Evolutionary conservation across 1,284 basidiomycete species (phyloP).

Genomic region (Sporisorium scitamineum): DNA sequence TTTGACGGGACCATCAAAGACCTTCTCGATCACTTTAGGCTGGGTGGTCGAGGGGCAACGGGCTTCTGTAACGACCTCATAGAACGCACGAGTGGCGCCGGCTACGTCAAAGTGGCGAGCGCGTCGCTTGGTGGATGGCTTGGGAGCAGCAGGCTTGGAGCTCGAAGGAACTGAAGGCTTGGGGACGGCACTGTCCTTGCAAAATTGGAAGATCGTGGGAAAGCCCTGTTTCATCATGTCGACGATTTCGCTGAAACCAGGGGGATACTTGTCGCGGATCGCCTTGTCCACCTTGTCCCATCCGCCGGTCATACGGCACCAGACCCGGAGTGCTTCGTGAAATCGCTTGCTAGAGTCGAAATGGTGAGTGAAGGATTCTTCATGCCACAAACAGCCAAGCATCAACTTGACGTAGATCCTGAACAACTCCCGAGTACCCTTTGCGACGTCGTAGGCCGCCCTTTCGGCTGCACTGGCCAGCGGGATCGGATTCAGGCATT

Average conservation of each 20-base stretch:
- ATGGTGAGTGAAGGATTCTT: no score
- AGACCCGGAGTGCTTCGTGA: neutral
- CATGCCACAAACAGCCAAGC: neutral
- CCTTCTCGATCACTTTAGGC: neutral
- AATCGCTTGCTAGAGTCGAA: neutral
- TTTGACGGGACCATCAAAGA: neutral
- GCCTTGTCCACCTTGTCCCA: neutral
- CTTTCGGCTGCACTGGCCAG: neutral
- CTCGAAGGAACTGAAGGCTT: neutral
- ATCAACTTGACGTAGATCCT: neutral
- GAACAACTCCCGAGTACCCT: neutral
- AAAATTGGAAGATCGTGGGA: neutral
- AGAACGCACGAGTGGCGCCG: slow-evolving; percentile 1
- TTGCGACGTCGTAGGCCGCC: neutral
- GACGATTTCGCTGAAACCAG: neutral
- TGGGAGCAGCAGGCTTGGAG: neutral
- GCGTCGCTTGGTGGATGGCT: neutral
- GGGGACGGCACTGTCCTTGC: neutral
- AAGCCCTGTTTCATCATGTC: neutral
- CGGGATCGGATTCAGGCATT: neutral
- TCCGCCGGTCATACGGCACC: slow-evolving; percentile 1
- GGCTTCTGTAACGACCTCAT: neutral
- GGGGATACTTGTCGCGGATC: neutral
- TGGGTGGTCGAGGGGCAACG: neutral
- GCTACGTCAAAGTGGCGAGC: neutral